Percentiles rank a stretch among this genome's conserved stretches.
Conservation (phyloP, 192 early-diverging fungal species). For the Dissophora ornata region DNA sequence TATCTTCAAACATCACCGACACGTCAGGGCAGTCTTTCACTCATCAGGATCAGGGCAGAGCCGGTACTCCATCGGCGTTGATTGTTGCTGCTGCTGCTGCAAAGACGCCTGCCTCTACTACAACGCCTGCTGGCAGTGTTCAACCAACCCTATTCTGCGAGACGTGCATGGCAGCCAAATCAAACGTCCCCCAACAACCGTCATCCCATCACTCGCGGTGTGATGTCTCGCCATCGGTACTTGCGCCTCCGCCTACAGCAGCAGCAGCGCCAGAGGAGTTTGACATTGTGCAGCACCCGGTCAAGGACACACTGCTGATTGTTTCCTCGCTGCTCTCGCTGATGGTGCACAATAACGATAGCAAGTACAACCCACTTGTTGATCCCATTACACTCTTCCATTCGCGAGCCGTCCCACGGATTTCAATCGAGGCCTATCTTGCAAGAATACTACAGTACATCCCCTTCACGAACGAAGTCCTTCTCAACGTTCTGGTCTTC, state of each 20-base stretch:
- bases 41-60: not conserved
- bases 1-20: not conserved
- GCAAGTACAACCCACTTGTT: slow-evolving; percentile 28
- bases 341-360: slow-evolving; percentile 60
- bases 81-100: not conserved
- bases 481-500: slow-evolving; percentile 76
- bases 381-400: slow-evolving; percentile 74
- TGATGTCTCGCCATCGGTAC: not conserved
- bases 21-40: too few species aligned
- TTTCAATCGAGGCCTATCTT: slow-evolving; percentile 73
- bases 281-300: slow-evolving; percentile 58
- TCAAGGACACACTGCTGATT: slow-evolving; percentile 57
- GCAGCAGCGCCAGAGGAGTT: slow-evolving; percentile 19
- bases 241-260: not conserved
- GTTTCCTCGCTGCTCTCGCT: slow-evolving; percentile 60
- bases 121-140: not conserved
- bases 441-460: slow-evolving; percentile 74
- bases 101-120: not conserved
- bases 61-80: not conserved
- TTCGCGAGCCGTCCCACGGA: slow-evolving; percentile 72
- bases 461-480: slow-evolving; percentile 74
- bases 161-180: slow-evolving; percentile 15
- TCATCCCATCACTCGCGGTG: not conserved
- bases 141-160: slow-evolving; percentile 4
- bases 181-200: slow-evolving; percentile 1